Base-by-base conservation (phyloP, 2,329 filamentous ascomycete species). In the Chaetomium sp. region DNA sequence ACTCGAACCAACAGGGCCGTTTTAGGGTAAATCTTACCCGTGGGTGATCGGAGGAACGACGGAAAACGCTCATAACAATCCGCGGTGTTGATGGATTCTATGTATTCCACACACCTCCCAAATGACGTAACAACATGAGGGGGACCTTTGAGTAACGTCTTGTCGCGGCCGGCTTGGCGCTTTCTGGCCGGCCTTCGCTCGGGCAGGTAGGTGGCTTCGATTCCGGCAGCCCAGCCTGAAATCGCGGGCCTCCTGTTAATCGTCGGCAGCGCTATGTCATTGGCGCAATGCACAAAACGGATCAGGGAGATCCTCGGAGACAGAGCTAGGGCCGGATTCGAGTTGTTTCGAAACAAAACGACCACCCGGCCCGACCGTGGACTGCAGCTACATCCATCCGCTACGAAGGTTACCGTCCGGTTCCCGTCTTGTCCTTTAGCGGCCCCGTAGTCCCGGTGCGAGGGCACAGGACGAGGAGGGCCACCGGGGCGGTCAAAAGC, bases 331-430 rank as follows among this genome's bases (percentile, higher is more conserved):
- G 59, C 48, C 54, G 14, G 42, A 6, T 36, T 37, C 27, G 52
- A 53, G 56, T 55, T 56, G 58, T 62, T 62, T 62, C 53, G 58
- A 62, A 62, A 60, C 60, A 56, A 56, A 53, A 52, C 32, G 49
- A 38, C 38, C 49, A 38, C 44, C 37, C 34, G 51, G 38, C 10
- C 10, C 32, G 41, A 35, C 19, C 19, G 19, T 27, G 43, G 54
- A 44, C 43, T 35, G 54, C 37, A 48, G 33, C 10, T 49, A 38
- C 45, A 44, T 41, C 19, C 19, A 27, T 27, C 19, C 19, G 19
- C 19, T 27, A 27, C 19, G 19, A 27, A 27, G 19, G 19, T 27
- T 27, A 27, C 19, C 19, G 19, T 27, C 19, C 19, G 19, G 19
- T 27, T 27, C 19, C 19, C 19, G 19, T 27, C 19, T 27, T 27